Conservation (phyloP, 495 filamentous ascomycete genomes). For the Xylaria bambusicola region DNA sequence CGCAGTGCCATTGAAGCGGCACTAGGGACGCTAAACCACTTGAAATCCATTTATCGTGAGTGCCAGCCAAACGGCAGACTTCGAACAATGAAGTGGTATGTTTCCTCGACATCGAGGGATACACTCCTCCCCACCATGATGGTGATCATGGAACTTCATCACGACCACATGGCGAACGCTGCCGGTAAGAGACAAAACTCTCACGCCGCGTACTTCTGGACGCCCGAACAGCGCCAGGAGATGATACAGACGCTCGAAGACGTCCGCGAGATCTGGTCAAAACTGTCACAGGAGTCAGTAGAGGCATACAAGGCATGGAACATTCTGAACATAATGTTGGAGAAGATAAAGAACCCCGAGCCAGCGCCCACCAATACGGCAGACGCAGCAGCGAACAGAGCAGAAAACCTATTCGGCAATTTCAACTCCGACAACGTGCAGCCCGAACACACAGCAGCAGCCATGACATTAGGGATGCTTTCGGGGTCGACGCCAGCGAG, state of each 20-base stretch:
- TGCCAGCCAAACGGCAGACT: constrained; percentile 71
- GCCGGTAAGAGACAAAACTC: constrained; percentile 37
- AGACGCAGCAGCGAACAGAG: constrained; percentile 23
- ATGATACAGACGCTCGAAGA: constrained; percentile 74
- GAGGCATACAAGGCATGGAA: constrained; percentile 83
- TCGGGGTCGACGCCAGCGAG: constrained; percentile 66
- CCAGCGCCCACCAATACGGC: constrained; percentile 20
- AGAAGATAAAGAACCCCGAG: constrained; percentile 60
- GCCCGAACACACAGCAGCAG: constrained; percentile 69
- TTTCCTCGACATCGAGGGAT: constrained; percentile 76
- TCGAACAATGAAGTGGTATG: constrained; percentile 71
- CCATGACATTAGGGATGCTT: constrained; percentile 80
- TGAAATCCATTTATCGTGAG: constrained; percentile 75
- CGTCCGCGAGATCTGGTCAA: constrained; percentile 78
- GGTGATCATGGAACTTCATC: constrained; percentile 74
- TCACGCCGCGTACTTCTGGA: constrained; percentile 65
- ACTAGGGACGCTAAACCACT: constrained; percentile 71
- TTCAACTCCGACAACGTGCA: constrained; percentile 40
- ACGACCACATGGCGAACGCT: constrained; percentile 43
- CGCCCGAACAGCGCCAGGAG: constrained; percentile 67
- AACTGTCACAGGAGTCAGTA: constrained; percentile 71
- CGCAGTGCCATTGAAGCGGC: constrained; percentile 78
- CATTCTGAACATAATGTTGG: constrained; percentile 77
- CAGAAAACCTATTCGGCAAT: constrained; percentile 30
- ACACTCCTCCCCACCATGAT: constrained; percentile 90